Base-by-base conservation (phyloP, 805 yeast species). In the Pichia rugopelliculosa region DNA sequence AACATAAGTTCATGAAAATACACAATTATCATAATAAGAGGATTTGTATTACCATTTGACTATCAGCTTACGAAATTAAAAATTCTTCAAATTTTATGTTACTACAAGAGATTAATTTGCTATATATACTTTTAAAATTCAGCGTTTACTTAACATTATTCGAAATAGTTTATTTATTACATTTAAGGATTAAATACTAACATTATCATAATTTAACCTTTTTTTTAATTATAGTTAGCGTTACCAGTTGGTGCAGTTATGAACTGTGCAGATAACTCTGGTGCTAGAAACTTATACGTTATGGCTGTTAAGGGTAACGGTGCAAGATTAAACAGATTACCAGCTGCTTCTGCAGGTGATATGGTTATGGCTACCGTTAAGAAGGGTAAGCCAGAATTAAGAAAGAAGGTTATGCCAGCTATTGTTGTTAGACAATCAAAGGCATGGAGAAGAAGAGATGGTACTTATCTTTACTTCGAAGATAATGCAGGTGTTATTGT, bases 401-500 rank as follows among this genome's bases (percentile, higher is more conserved):
- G 99, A 85, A 93, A 93, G 96, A 93, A 93, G 84, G 97, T 93
- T 67, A 90, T 95, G 96, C 99, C 97, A 75, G 99, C 99, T 68
- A 88, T 93, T 67, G 98, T 93, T 71, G 85, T 93, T 62, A 91
- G 99, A 80, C 99, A 93, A 82, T 78, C 99, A 61, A 91, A 90
- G 82, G 89, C 99, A 62, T 93, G 99, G 99, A 91, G 99, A 91
- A 88, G 99, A 86, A 91, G 84, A 84, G 99, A 93, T 72, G 99
- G 99, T 86, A 86, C 89, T 67, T 93, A 74, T 90, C 88, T 93
- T 75, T 93, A 93, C 88, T 93, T 93, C 68, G 99, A 93, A 84
- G 99, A 93, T 80, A 93, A 93, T 72, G 99, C 99, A 61, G 99
- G 99, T 84, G 99, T 95, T 75, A 93, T 93, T 72, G 99, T 93